phyloP scores from a whole-genome alignment of 257 asterid species.

The Solanum sparsipilum region DNA sequence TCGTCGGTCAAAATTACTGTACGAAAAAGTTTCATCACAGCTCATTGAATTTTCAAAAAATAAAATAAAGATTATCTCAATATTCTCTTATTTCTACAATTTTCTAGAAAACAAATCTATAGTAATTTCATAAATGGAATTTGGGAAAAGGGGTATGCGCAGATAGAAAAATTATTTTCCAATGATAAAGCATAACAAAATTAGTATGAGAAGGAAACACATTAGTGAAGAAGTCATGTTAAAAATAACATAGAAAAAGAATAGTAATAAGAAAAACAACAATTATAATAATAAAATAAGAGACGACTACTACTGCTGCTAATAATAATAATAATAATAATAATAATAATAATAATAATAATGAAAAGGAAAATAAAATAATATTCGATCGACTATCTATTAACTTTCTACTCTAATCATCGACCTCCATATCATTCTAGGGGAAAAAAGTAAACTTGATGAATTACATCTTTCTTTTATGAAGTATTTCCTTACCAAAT shows the following conservation, averaged over 20 bases:
- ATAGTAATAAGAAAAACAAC: too few relatives aligned
- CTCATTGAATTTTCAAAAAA: neutral
- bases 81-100: neutral
- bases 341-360: neutral
- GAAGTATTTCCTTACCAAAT: neutral
- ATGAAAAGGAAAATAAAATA: neutral
- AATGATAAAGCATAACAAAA: too few relatives aligned
- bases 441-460: too few relatives aligned
- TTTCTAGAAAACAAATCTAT: too few relatives aligned
- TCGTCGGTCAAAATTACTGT: neutral
- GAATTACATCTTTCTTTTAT: neutral
- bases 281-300: too few relatives aligned
- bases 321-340: neutral
- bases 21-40: neutral
- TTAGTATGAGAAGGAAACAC: neutral
- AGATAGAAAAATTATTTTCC: neutral
- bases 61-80: too few relatives aligned
- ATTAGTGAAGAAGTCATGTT: too few relatives aligned
- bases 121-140: too few relatives aligned
- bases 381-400: too few relatives aligned
- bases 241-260: too few relatives aligned
- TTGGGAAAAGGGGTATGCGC: neutral
- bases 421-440: rapidly evolving
- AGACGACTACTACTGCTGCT: too few relatives aligned
- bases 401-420: too few relatives aligned